These are phyloP conservation scores for Lagerstroemia speciosa DNA, from an alignment of 345 rosid genomes.

Conservation along the genomic window DNA sequence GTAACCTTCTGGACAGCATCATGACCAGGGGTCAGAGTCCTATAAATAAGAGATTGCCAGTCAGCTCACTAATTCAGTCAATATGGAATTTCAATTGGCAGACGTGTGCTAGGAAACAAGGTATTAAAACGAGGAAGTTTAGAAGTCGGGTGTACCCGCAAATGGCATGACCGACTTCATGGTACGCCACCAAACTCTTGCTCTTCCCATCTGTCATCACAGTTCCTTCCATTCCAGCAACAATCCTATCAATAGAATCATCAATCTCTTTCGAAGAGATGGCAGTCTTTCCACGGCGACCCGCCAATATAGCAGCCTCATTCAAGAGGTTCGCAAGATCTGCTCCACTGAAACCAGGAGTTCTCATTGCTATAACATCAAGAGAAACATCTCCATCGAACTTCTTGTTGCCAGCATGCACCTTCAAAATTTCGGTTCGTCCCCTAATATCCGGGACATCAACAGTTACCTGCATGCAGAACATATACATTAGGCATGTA, in stretches of 20 bases:
- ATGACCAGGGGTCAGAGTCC: conserved; percentile 94
- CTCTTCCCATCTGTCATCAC: conserved; percentile 99
- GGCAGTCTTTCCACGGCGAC: conserved; percentile 71
- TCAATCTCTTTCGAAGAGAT: conserved; percentile 92
- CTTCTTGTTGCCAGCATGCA: conserved; percentile 82
- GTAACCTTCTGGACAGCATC: conserved; percentile 97
- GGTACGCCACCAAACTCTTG: conserved; percentile 94
- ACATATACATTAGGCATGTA: neutral
- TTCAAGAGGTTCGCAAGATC: conserved; percentile 95
- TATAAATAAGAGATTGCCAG: conserved; percentile 18
- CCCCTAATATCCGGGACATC: conserved; percentile 92
- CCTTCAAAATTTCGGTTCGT: conserved; percentile 85
- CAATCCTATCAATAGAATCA: conserved; percentile 95
- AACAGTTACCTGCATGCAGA: conserved; percentile 51
- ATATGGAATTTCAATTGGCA: neutral
- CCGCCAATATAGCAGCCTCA: conserved; percentile 94
- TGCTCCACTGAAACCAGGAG: conserved; percentile 97
- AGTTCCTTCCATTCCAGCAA: conserved; percentile 99
- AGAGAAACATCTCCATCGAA: conserved; percentile 82
- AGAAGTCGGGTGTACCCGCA: conserved; percentile 57
- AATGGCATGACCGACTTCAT: conserved; percentile 94
- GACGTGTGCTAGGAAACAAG: neutral
- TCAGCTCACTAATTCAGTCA: neutral
- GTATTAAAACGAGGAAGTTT: neutral
- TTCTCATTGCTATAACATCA: conserved; percentile 90